A percentile compares a stretch with the other conserved stretches of the same genome.
phyloP scores from a whole-genome alignment of 2,329 filamentous ascomycete species.

The Nemania sp. region DNA sequence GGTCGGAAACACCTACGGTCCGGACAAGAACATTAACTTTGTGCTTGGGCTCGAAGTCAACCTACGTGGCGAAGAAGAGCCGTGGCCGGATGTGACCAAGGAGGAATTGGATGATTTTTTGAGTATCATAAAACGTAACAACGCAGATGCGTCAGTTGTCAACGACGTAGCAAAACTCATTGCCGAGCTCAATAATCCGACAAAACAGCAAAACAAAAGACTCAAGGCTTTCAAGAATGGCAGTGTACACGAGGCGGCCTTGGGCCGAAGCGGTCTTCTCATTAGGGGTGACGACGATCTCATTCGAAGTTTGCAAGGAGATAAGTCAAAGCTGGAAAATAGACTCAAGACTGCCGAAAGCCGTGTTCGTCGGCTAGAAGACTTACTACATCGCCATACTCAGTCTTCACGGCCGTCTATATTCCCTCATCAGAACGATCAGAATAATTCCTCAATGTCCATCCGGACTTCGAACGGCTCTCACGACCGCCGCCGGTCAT shows the following conservation, averaged over 20 bases:
- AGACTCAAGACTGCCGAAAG: slow-evolving; percentile 84
- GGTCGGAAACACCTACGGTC: slow-evolving; percentile 73
- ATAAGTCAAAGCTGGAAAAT: slow-evolving; percentile 74
- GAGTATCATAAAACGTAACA: slow-evolving; percentile 64
- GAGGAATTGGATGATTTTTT: slow-evolving; percentile 78
- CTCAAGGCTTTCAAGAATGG: slow-evolving; percentile 96
- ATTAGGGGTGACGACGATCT: slow-evolving; percentile 87
- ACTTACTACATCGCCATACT: slow-evolving; percentile 83
- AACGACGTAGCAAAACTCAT: slow-evolving; percentile 76
- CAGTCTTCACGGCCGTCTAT: slow-evolving; percentile 59
- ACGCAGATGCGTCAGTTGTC: slow-evolving; percentile 66
- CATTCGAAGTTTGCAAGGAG: slow-evolving; percentile 74
- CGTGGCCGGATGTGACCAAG: slow-evolving; percentile 78
- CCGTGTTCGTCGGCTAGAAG: slow-evolving; percentile 86
- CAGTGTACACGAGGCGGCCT: slow-evolving; percentile 85
- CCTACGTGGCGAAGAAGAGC: slow-evolving; percentile 74
- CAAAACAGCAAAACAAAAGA: slow-evolving; percentile 82
- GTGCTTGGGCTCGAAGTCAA: slow-evolving; percentile 84
- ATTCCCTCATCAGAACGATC: slow-evolving; percentile 57
- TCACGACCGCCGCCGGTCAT: slow-evolving; percentile 51
- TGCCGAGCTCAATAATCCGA: slow-evolving; percentile 78
- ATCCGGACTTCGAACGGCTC: slow-evolving; percentile 46
- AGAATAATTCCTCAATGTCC: slow-evolving; percentile 54
- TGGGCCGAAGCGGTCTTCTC: slow-evolving; percentile 84
- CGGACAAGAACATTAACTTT: slow-evolving; percentile 67